Percentiles rank a stretch among this genome's conserved stretches.
Conservation (phyloP, 495 filamentous ascomycete species). For the Cetradonia linearis region DNA sequence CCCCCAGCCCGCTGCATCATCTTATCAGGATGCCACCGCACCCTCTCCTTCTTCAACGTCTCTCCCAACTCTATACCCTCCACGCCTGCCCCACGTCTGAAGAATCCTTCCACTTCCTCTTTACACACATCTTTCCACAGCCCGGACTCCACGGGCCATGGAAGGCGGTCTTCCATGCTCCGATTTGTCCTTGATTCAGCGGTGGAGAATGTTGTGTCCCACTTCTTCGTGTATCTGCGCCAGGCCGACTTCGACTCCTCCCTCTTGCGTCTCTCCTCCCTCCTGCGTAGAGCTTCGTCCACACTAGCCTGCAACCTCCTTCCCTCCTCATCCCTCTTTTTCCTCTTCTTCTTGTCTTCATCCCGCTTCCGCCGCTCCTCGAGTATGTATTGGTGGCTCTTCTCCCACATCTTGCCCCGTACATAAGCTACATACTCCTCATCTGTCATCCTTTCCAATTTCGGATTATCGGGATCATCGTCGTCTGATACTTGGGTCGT, state of each 20-base stretch:
- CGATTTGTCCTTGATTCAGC: conserved; percentile 18
- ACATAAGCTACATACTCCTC: conserved; percentile 85
- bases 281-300: conserved; percentile 44
- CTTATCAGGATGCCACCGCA: conserved; percentile 98
- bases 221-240: conserved; percentile 45
- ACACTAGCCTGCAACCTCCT: conserved; percentile 38
- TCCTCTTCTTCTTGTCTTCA: conserved; percentile 45
- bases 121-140: conserved; percentile 48
- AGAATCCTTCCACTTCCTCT: conserved; percentile 54
- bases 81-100: conserved; percentile 40
- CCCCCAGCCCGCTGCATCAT: conserved; percentile 80
- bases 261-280: conserved; percentile 38
- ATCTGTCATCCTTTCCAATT: conserved; percentile 79
- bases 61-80: conserved; percentile 37
- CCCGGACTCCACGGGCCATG: conserved; percentile 71
- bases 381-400: conserved; percentile 55
- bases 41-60: conserved; percentile 71
- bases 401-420: conserved; percentile 85
- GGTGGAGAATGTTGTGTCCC: background rate
- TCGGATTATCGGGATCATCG: conserved; percentile 34
- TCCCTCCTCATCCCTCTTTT: conserved; percentile 34
- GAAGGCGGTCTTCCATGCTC: conserved; percentile 47
- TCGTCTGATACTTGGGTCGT: conserved; percentile 30
- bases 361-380: conserved; percentile 54
- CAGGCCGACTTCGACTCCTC: conserved; percentile 47